Base-by-base conservation (phyloP, 805 yeast species). In the Debaryomyces tyrocola region DNA sequence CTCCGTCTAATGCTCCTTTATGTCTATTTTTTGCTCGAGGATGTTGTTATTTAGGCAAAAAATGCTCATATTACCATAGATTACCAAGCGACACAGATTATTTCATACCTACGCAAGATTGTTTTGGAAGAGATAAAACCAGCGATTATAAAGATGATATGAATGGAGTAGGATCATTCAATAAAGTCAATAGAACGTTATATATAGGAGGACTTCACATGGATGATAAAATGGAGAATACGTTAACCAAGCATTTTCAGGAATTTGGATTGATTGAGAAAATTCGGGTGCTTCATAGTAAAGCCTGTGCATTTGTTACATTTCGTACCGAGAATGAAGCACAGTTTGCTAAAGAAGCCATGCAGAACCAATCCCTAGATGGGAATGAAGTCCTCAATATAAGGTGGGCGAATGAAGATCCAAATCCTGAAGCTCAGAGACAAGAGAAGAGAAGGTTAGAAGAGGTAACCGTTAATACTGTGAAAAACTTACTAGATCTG, bases 271-370 rank as follows among this genome's bases (percentile, higher is more conserved):
- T 79, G 7, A 74, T 92, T 11, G 90, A 80, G 38, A 75, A 83
- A 46, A 75, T 87, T 21, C 74, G 85, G 50, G 83, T 84, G 12
- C 66, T 88, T 11, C 75, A 78, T 44, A 67, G 69, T 20, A 83
- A 84, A 57, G 80, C 82, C 34, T 82, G 91, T 58, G 96, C 91
- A 0, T 91, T 92, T 67, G 79, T 94, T 6, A 84, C 87, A 0
- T 92, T 70, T 59, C 74, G 73, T 46, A 63, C 74, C 31, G 96
- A 89, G 56, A 63, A 77, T 17, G 84, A 79, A 59, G 97, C 97
- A 0, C 97, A 92, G 63, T 94, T 92, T 73, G 96, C 97, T 0
- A 88, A 89, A 57, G 98, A 92, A 63, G 96, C 96, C 1, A 89
- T 92, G 96, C 80, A 85, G 34, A 84, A 84, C 37, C 98, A 92